Evolutionary conservation across 805 yeast genomes (phyloP), one percentile per base, ranked within the genome.

Genomic region (Cyberlindnera amylophila): DNA sequence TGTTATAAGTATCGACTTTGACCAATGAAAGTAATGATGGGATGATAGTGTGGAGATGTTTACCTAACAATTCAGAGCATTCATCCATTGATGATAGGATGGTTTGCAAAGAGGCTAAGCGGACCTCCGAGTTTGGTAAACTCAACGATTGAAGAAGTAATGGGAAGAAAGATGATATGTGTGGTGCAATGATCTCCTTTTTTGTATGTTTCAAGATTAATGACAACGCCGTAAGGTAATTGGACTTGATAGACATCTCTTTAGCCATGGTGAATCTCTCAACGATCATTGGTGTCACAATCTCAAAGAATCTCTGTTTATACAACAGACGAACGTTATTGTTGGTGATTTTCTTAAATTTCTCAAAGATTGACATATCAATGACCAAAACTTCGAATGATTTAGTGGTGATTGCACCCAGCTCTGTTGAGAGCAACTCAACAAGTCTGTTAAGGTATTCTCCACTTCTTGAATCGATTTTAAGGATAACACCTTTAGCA

Each of bases 291-390:
- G 85, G 84, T 6, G 87, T 69, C 1, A 79, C 65, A 8, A 70
- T 64, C 45, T 78, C 77, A 58, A 88, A 87, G 19, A 86, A 71
- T 49, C 81, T 81, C 57, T 93, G 99, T 58, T 88, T 88, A 70
- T 84, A 87, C 18, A 93, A 69, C 34, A 75, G 61, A 45, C 85
- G 75, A 15, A 83, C 74, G 45, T 81, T 77, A 42, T 84, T 70
- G 48, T 79, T 79, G 47, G 71, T 30, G 55, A 59, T 51, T 57
- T 70, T 62, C 47, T 66, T 69, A 34, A 49, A 72, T 53, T 76
- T 79, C 35, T 71, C 65, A 42, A 84, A 76, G 6, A 83, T 65
- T 14, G 77, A 74, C 38, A 85, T 71, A 52, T 87, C 90, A n/a
- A 80, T 69, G 24, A 86, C 75, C 15, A 87, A 57, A 3, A 88